Evolutionary conservation across 2,329 filamentous ascomycete genomes (phyloP).

Genomic region (Cryphonectria naterciae): DNA sequence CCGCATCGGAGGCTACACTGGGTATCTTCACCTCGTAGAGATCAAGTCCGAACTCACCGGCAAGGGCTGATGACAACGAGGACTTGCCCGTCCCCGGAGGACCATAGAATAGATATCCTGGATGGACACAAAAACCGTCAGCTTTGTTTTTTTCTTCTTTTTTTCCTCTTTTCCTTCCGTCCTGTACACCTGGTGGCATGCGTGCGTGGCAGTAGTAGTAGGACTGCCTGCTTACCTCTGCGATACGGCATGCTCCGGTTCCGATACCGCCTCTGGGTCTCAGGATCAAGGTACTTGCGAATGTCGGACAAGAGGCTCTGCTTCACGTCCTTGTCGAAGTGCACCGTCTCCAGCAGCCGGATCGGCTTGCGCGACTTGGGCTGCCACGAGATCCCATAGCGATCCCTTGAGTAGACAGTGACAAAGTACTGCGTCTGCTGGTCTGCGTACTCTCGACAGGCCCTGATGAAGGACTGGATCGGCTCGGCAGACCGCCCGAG

Average conservation of each 20-base stretch:
- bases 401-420: conserved; percentile 51
- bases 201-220: too few species aligned
- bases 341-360: conserved; percentile 54
- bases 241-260: conserved; percentile 68
- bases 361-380: conserved; percentile 54
- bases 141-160: too few species aligned
- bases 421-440: conserved; percentile 54
- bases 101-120: conserved; percentile 67
- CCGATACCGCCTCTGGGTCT: conserved; percentile 61
- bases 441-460: conserved; percentile 53
- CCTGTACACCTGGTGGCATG: too few species aligned
- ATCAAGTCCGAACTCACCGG: conserved; percentile 54
- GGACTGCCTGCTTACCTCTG: conserved; percentile 36
- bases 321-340: conserved; percentile 53
- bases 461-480: conserved; percentile 50
- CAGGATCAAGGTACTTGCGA: conserved; percentile 55
- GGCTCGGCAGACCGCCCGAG: conserved; percentile 55
- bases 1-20: conserved; percentile 54
- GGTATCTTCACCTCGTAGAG: conserved; percentile 55
- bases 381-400: conserved; percentile 53
- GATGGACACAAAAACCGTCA: background rate
- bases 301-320: conserved; percentile 53
- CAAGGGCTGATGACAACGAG: conserved; percentile 55
- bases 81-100: conserved; percentile 67
- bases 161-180: background rate